These are phyloP conservation scores for Phytophthora tubulina DNA, from an alignment of 352 stramenopile species.

Conservation along the genomic window DNA sequence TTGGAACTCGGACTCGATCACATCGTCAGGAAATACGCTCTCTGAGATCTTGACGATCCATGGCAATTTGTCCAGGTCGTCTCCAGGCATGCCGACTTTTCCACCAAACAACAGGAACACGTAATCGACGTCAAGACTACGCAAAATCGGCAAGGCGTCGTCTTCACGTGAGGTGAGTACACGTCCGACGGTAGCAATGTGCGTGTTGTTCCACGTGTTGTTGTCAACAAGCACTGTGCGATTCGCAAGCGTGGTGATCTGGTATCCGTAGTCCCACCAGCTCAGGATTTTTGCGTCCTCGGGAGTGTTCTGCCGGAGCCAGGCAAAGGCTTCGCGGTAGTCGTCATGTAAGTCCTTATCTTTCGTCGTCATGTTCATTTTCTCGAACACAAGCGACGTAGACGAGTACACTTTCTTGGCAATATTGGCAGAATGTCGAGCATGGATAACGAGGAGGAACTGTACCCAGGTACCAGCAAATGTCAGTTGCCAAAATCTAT, in stretches of 20 bases:
- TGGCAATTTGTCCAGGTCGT: slow-evolving; percentile 95
- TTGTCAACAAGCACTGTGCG: slow-evolving; percentile 93
- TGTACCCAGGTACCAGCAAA: slow-evolving; percentile 28
- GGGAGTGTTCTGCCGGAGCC: slow-evolving; percentile 78
- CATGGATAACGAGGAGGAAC: slow-evolving; percentile 77
- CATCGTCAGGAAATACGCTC: slow-evolving; percentile 83
- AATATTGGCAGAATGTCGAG: slow-evolving; percentile 68
- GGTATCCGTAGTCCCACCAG: slow-evolving; percentile 92
- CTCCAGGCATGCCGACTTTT: slow-evolving; percentile 69
- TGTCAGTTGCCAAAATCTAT: not conserved
- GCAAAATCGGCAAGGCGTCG: slow-evolving; percentile 73
- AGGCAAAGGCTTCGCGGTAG: slow-evolving; percentile 86
- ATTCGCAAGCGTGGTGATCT: slow-evolving; percentile 84
- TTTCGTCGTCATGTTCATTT: slow-evolving; percentile 60
- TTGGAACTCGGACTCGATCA: slow-evolving; percentile 89
- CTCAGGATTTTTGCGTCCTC: slow-evolving; percentile 76
- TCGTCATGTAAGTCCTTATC: slow-evolving; percentile 70
- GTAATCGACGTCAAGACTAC: slow-evolving; percentile 85
- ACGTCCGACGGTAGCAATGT: slow-evolving; percentile 95
- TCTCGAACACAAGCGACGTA: slow-evolving; percentile 78
- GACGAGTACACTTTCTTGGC: slow-evolving; percentile 83
- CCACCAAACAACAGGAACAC: slow-evolving; percentile 84
- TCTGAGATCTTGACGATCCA: slow-evolving; percentile 94
- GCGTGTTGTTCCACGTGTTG: slow-evolving; percentile 98
- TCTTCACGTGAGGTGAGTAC: slow-evolving; percentile 78